A percentile compares a stretch with the other conserved stretches of the same genome.
Evolutionary conservation across 345 rosid species (phyloP).

Genomic region (Populus euphratica): DNA sequence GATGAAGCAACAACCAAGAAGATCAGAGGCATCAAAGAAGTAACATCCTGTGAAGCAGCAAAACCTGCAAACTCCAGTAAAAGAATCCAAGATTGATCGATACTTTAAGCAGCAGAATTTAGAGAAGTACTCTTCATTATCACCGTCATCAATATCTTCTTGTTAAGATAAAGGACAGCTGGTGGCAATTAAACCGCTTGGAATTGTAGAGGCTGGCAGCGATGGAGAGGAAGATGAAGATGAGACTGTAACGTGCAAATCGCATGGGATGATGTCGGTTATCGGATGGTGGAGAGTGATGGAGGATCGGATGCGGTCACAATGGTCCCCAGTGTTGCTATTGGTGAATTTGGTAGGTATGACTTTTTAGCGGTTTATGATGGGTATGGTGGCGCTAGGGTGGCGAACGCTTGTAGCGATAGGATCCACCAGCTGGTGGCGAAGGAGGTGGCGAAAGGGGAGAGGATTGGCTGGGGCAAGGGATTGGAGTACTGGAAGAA

Average conservation of each 20-base stretch:
- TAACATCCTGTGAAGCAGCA: background rate
- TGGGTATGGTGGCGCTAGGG: constrained; percentile 36
- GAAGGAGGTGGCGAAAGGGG: constrained; percentile 22
- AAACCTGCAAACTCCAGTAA: background rate
- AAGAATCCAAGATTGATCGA: background rate
- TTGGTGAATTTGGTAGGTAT: constrained; percentile 12
- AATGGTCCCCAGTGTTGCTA: constrained; percentile 9
- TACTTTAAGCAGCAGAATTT: background rate
- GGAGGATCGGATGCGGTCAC: constrained; percentile 30
- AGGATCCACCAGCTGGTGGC: constrained; percentile 36
- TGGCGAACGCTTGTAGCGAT: constrained; percentile 23
- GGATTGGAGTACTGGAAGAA: constrained; percentile 26
- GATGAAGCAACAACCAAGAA: background rate
- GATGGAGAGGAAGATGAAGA: background rate
- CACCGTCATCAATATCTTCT: background rate
- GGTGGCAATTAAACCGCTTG: background rate
- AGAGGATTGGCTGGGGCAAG: background rate
- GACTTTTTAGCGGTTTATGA: constrained; percentile 42
- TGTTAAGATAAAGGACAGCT: background rate
- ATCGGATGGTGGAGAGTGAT: constrained; percentile 36
- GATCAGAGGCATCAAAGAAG: background rate
- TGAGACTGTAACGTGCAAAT: background rate
- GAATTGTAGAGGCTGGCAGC: background rate
- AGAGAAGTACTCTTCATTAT: too few relatives aligned
- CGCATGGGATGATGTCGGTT: constrained; percentile 36